A percentile compares a stretch with the other conserved stretches of the same genome.
phyloP scores from a whole-genome alignment of 2,329 filamentous ascomycete species.

The Pestalotiopsis sp. region DNA sequence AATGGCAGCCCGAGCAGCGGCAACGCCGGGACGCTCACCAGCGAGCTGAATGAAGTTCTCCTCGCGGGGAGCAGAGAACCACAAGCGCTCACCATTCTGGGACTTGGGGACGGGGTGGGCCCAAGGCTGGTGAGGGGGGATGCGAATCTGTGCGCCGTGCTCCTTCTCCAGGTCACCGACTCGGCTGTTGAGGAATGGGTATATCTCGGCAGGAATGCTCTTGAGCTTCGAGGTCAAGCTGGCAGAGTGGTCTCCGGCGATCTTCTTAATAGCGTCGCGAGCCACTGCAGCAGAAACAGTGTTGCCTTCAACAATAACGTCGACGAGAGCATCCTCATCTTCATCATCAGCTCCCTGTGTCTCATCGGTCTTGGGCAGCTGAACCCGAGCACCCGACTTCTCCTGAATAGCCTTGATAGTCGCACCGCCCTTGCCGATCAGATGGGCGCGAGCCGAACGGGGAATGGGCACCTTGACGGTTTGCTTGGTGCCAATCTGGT shows the following conservation, averaged over 20 bases:
- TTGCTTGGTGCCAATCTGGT: conserved; percentile 85
- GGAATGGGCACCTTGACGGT: conserved; percentile 78
- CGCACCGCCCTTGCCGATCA: conserved; percentile 89
- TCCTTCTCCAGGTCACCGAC: conserved; percentile 69
- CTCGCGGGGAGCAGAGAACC: conserved; percentile 68
- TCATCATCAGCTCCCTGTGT: conserved; percentile 53
- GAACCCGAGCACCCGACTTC: conserved; percentile 85
- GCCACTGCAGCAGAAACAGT: conserved; percentile 83
- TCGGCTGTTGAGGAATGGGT: conserved; percentile 83
- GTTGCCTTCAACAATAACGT: conserved; percentile 89
- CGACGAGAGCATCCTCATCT: conserved; percentile 81
- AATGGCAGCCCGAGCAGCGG: conserved; percentile 76
- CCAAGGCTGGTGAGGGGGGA: conserved; percentile 81
- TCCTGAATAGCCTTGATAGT: conserved; percentile 90
- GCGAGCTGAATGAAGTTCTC: conserved; percentile 81
- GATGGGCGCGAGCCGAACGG: conserved; percentile 78
- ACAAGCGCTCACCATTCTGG: conserved; percentile 62
- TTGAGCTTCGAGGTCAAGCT: conserved; percentile 80
- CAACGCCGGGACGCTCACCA: conserved; percentile 81
- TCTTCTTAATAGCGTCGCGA: conserved; percentile 78
- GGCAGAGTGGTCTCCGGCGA: conserved; percentile 82
- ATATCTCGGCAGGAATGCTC: conserved; percentile 87
- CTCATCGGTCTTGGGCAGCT: conserved; percentile 81
- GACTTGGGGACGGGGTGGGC: conserved; percentile 66
- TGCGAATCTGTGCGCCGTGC: conserved; percentile 76